Conservation (phyloP, 352 stramenopile species). For the Stramenopiles sp. region DNA sequence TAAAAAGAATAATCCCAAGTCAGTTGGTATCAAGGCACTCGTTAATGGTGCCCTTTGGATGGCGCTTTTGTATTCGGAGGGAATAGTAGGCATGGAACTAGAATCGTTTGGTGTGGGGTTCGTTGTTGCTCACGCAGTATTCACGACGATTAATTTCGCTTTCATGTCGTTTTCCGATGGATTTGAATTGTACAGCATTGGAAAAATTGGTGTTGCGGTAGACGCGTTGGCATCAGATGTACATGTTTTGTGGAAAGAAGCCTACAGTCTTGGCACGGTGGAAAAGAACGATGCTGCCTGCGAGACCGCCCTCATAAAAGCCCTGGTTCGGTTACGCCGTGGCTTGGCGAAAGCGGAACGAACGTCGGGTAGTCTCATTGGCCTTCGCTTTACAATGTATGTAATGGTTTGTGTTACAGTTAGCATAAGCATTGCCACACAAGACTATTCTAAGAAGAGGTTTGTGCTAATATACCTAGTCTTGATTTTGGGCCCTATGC, state of each 20-base stretch:
- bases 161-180: neutral
- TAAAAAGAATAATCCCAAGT: neutral
- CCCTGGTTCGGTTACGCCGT: neutral
- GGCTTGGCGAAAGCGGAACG: neutral
- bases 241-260: too few relatives aligned
- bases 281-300: neutral
- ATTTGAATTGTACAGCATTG: neutral
- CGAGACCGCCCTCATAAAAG: neutral
- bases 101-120: neutral
- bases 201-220: neutral
- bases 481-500: neutral
- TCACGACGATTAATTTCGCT: neutral
- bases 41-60: neutral
- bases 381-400: neutral
- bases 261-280: too few relatives aligned
- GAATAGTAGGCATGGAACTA: neutral
- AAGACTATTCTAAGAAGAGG: neutral
- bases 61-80: neutral
- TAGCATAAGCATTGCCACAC: neutral
- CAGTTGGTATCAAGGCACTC: neutral
- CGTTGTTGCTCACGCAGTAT: neutral
- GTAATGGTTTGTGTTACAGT: neutral
- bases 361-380: neutral
- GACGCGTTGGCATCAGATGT: neutral
- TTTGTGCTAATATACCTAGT: neutral